Conservation (phyloP, 2,329 filamentous ascomycete genomes). For the Nakataea oryzae region DNA sequence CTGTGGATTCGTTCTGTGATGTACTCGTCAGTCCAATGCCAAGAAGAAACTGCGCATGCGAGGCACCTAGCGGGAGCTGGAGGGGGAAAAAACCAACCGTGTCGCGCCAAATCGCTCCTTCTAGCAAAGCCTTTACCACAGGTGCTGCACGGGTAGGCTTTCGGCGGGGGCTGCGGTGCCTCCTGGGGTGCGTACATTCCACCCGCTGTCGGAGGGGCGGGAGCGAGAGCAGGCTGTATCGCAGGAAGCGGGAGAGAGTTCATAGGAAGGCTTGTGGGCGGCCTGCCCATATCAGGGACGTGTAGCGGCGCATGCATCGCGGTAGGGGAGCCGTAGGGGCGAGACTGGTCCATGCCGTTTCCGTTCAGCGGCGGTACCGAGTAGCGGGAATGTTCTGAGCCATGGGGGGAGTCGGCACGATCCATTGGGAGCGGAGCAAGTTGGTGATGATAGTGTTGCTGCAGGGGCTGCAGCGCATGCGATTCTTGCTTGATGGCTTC, state of each 20-base stretch:
- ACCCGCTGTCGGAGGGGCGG: conserved; percentile 19
- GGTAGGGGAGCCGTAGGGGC: conserved; percentile 42
- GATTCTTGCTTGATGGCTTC: not conserved
- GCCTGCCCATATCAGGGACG: conserved; percentile 30
- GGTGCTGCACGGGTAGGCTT: conserved; percentile 81
- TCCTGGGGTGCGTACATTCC: conserved; percentile 20
- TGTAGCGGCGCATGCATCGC: conserved; percentile 40
- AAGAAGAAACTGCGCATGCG: no score
- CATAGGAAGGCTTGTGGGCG: conserved; percentile 22
- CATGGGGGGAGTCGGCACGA: conserved; percentile 46
- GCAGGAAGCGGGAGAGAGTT: not conserved
- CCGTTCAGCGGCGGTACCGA: conserved; percentile 29
- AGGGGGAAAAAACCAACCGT: conserved; percentile 55
- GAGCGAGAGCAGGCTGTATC: conserved; percentile 5
- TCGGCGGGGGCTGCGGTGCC: conserved; percentile 25
- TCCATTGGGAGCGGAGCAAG: conserved; percentile 29
- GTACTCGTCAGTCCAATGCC: conserved; percentile 13
- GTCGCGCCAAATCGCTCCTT: conserved; percentile 84
- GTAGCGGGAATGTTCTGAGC: conserved; percentile 48
- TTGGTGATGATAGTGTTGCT: conserved; percentile 9
- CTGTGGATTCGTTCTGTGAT: conserved; percentile 83
- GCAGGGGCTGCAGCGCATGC: conserved; percentile 7
- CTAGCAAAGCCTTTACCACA: conserved; percentile 89
- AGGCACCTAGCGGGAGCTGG: not conserved
- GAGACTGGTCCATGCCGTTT: conserved; percentile 28